Percentiles rank a stretch among this genome's conserved stretches.
phyloP scores from a whole-genome alignment of 2,329 filamentous ascomycete species.

The Alternaria gansuensis region DNA sequence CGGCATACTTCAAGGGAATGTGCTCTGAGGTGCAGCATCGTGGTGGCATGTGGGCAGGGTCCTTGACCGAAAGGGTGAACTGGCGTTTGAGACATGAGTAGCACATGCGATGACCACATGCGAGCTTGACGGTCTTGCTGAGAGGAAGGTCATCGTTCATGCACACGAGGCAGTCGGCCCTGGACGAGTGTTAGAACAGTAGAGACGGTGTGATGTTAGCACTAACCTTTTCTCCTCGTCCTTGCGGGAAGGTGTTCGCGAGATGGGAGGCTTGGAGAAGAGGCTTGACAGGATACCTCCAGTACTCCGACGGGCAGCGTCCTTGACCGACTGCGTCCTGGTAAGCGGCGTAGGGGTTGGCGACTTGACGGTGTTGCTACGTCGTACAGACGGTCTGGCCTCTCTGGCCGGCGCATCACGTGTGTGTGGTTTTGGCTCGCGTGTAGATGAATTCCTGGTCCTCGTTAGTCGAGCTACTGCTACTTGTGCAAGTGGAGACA shows the following conservation, averaged over 20 bases:
- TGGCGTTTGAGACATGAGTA: slow-evolving; percentile 75
- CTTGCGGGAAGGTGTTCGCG: slow-evolving; percentile 33
- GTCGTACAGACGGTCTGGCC: slow-evolving; percentile 42
- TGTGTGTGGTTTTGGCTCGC: slow-evolving; percentile 44
- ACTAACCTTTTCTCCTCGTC: slow-evolving; percentile 40
- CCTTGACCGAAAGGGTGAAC: slow-evolving; percentile 78
- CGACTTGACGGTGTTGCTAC: slow-evolving; percentile 43
- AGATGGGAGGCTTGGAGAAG: slow-evolving; percentile 44
- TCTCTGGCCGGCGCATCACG: slow-evolving; percentile 29
- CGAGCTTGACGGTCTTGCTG: slow-evolving; percentile 72
- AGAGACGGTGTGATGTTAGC: background rate
- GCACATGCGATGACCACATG: slow-evolving; percentile 85
- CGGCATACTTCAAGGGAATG: slow-evolving; percentile 79
- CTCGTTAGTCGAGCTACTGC: slow-evolving; percentile 27
- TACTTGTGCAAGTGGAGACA: slow-evolving; percentile 20
- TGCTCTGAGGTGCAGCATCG: slow-evolving; percentile 77
- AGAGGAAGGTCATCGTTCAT: slow-evolving; percentile 71
- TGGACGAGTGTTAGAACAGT: slow-evolving; percentile 48
- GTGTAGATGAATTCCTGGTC: slow-evolving; percentile 42
- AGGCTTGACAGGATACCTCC: slow-evolving; percentile 46
- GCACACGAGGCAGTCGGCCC: slow-evolving; percentile 77
- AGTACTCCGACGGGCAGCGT: slow-evolving; percentile 43
- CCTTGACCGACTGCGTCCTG: slow-evolving; percentile 41
- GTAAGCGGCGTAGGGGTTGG: slow-evolving; percentile 37
- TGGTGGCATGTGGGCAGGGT: slow-evolving; percentile 85